Evolutionary conservation across 2,329 filamentous ascomycete species (phyloP).

Genomic region (Paracorniculantispora psalliotae): DNA sequence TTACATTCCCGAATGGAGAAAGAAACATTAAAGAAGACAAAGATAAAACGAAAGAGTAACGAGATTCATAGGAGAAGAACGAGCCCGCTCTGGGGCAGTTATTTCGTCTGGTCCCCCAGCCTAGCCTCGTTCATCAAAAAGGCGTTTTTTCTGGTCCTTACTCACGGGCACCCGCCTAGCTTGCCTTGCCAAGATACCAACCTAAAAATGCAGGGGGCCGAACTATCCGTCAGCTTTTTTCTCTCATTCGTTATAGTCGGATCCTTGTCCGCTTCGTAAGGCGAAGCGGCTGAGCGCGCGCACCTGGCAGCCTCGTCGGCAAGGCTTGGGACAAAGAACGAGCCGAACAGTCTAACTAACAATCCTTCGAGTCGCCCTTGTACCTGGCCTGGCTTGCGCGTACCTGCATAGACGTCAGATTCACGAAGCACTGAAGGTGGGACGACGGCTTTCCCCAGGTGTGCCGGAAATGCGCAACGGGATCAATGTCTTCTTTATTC

Average conservation of each 20-base stretch:
- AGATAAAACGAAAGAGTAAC: not conserved
- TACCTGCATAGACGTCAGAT: too few relatives aligned
- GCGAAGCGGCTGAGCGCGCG: too few relatives aligned
- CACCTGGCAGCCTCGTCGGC: too few relatives aligned
- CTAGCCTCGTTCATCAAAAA: not conserved
- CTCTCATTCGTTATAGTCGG: not conserved
- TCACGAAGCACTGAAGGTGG: too few relatives aligned
- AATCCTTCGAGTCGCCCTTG: too few relatives aligned
- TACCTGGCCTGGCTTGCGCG: too few relatives aligned
- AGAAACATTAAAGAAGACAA: not conserved
- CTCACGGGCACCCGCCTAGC: not conserved
- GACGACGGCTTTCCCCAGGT: too few relatives aligned
- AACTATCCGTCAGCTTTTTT: not conserved
- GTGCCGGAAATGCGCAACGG: not conserved
- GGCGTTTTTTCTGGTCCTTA: not conserved
- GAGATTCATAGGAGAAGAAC: not conserved
- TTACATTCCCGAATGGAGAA: not conserved
- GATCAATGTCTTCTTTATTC: not conserved
- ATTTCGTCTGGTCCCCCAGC: not conserved
- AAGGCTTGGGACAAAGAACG: too few relatives aligned
- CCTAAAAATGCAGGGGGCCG: not conserved
- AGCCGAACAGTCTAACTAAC: too few relatives aligned
- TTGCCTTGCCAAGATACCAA: not conserved
- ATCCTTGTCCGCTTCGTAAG: too few relatives aligned
- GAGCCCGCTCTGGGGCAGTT: not conserved